A percentile compares a stretch with the other conserved stretches of the same genome.
phyloP scores from a whole-genome alignment of 257 asterid genomes.

The Oldenlandia corymbosa region DNA sequence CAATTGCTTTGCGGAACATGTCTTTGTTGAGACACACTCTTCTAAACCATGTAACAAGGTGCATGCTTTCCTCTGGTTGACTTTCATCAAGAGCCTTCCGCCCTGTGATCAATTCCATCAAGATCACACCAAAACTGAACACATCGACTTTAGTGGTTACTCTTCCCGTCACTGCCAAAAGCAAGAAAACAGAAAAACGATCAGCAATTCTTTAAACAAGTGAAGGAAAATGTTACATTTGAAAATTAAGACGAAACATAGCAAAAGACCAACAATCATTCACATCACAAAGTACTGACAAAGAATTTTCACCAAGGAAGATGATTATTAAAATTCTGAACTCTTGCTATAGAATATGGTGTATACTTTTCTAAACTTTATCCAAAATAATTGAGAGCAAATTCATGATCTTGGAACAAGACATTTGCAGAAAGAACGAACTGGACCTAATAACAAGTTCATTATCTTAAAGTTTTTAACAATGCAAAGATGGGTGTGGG shows the following conservation, averaged over 20 bases:
- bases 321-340: not conserved
- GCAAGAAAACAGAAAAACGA: slow-evolving; percentile 12
- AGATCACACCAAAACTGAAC: slow-evolving; percentile 88
- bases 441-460: not conserved
- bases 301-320: not conserved
- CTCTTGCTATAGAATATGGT: not conserved
- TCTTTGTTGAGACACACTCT: slow-evolving; percentile 81
- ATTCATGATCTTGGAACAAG: not conserved
- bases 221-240: not conserved
- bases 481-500: too few species aligned
- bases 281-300: not conserved
- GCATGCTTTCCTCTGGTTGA: slow-evolving; percentile 94
- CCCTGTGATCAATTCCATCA: slow-evolving; percentile 91
- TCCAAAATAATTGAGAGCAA: not conserved
- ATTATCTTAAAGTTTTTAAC: too few species aligned
- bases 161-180: slow-evolving; percentile 75
- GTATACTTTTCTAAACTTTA: too few species aligned
- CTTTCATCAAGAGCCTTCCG: slow-evolving; percentile 86
- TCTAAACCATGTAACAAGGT: slow-evolving; percentile 92
- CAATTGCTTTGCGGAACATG: slow-evolving; percentile 73
- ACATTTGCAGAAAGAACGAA: not conserved
- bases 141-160: slow-evolving; percentile 93
- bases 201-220: not conserved
- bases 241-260: not conserved
- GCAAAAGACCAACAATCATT: not conserved